Conservation (phyloP, 73 alveolate genomes). For the Symbiodinium pilosum region DNA sequence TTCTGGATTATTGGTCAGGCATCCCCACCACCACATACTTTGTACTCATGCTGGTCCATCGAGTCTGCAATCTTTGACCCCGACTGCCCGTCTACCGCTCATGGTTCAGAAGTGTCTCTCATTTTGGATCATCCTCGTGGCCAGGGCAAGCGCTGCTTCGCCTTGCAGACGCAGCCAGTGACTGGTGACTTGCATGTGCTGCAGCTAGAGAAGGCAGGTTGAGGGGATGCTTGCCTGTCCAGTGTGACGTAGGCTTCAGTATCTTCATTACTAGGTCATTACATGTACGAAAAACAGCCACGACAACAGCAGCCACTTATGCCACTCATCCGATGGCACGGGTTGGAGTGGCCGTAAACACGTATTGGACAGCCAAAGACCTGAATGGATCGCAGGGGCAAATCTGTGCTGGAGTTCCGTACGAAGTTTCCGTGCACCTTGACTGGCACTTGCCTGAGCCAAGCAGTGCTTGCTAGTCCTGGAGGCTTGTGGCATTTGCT, state of each 20-base stretch:
- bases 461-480: neutral
- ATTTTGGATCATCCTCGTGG: too few species aligned
- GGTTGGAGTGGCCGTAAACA: neutral
- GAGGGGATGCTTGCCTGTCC: neutral
- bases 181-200: conserved; percentile 75
- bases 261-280: neutral
- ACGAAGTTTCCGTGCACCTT: conserved; percentile 54
- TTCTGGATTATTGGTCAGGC: too few species aligned
- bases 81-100: too few species aligned
- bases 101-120: too few species aligned
- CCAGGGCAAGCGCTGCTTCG: conserved; percentile 94
- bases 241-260: neutral
- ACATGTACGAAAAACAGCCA: too few species aligned
- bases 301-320: neutral
- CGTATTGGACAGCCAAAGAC: neutral
- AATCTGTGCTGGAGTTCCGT: conserved; percentile 47
- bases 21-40: too few species aligned
- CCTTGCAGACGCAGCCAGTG: conserved; percentile 85
- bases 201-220: conserved; percentile 68
- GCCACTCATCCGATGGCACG: neutral
- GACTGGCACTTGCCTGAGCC: conserved; percentile 31
- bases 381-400: neutral
- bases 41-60: too few species aligned
- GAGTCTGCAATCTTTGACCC: too few species aligned
- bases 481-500: neutral